Evolutionary conservation across 116 monocot species (phyloP).

Genomic region (Iris pallida): DNA sequence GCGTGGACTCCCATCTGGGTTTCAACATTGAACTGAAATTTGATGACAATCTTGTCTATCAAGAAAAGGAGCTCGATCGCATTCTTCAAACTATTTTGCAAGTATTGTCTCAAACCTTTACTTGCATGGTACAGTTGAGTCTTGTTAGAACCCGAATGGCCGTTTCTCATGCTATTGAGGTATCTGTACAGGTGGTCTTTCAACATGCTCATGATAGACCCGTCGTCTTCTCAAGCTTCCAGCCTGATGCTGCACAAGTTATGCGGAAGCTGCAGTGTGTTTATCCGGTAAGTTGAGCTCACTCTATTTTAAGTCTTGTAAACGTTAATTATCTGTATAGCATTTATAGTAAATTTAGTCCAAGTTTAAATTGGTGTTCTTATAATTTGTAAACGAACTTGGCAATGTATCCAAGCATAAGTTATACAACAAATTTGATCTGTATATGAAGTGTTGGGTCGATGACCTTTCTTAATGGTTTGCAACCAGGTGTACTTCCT

Average conservation of each 20-base stretch:
- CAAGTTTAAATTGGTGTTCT: no score
- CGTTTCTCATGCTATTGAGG: background rate
- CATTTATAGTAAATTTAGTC: no score
- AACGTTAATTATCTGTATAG: no score
- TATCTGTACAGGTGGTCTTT: constrained; percentile 48
- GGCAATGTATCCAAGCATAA: no score
- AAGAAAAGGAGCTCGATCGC: constrained; percentile 47
- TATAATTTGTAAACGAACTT: no score
- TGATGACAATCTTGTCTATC: constrained; percentile 53
- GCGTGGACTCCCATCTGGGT: constrained; percentile 49
- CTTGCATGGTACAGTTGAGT: background rate
- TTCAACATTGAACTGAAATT: constrained; percentile 88
- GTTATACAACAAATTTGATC: no score
- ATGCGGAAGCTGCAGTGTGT: constrained; percentile 51
- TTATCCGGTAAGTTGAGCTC: constrained; percentile 53
- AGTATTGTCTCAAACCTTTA: constrained; percentile 20
- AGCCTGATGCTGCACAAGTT: constrained; percentile 69
- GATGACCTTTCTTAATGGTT: no score
- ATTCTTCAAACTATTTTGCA: constrained; percentile 38
- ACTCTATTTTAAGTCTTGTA: no score
- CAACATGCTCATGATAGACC: constrained; percentile 49
- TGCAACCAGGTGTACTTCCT: constrained; percentile 80
- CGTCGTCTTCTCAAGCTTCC: constrained; percentile 81
- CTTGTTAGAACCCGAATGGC: background rate
- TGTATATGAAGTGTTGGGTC: no score